Evolutionary conservation across 176 grass and related monocot species (phyloP).

Genomic region (Zizania latifolia): DNA sequence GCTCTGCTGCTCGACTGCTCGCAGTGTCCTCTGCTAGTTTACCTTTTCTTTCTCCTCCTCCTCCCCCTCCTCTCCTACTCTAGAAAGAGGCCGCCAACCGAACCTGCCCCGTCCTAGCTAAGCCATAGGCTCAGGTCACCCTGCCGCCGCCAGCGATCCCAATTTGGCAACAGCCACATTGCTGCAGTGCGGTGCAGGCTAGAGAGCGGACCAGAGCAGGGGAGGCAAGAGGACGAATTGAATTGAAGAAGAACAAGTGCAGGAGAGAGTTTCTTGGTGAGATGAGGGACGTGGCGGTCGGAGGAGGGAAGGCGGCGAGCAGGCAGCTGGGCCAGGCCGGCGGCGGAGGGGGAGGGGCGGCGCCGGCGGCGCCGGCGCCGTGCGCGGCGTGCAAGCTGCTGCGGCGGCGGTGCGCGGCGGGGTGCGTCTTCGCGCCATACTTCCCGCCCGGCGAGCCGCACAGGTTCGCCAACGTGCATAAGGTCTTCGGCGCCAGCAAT

Average conservation of each 20-base stretch:
- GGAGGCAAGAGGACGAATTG: neutral
- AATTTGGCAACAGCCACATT: slow-evolving; percentile 11
- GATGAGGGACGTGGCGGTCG: slow-evolving; percentile 34
- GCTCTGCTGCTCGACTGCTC: neutral
- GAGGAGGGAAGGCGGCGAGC: slow-evolving; percentile 21
- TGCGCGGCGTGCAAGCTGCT: slow-evolving; percentile 92
- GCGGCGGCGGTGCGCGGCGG: slow-evolving; percentile 59
- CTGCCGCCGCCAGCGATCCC: neutral
- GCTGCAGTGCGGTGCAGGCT: neutral
- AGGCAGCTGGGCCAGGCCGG: slow-evolving; percentile 20
- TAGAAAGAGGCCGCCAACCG: slow-evolving; percentile 10
- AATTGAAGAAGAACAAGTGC: neutral
- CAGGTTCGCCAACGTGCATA: slow-evolving; percentile 81
- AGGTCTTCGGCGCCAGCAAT: slow-evolving; percentile 91
- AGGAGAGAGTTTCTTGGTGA: neutral
- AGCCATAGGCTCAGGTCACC: neutral
- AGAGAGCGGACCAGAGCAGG: no score
- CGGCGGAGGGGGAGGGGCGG: neutral
- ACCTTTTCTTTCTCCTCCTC: neutral
- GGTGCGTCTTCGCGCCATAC: slow-evolving; percentile 73
- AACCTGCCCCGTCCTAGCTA: neutral
- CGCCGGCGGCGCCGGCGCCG: slow-evolving; percentile 10
- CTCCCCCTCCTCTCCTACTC: neutral
- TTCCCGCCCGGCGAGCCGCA: slow-evolving; percentile 70
- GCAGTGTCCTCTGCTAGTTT: neutral